Evolutionary conservation across 2,329 filamentous ascomycete species (phyloP), one percentile per base, ranked within the genome.

Genomic region (Colletotrichum sp.): DNA sequence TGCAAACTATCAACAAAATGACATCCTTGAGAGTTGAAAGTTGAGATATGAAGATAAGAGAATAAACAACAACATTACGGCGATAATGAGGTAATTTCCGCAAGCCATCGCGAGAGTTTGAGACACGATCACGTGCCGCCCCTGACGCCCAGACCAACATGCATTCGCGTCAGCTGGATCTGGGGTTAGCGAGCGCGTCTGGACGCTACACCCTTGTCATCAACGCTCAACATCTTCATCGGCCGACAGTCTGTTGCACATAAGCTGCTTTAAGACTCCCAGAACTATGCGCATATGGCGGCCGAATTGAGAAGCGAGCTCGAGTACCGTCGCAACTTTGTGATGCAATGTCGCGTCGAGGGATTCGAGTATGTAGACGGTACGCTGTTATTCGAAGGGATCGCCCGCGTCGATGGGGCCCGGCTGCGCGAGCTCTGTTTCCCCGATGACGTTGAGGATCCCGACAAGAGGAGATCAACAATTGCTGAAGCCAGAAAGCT

Each of bases 391-490:
- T 69, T 26, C 52, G 13, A 59, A 13, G 52, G 67, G 21, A 44
- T 69, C 26, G 15, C 52, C 1, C 52, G 52, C 24, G 55, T 69
- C 18, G 28, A 36, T 21, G 67, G 52, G 7, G 32, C 24, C 24
- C 21, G 67, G 18, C 52, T 69, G 16, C 67, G 52, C 52, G 34
- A 69, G 16, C 30, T 69, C n/a, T 69, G 67, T 28, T 69, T 69
- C 55, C 67, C 67, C 13, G 52, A 69, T 10, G n/a, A 28, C 16
- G 62, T 69, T 21, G 55, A 62, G 10, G 55, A 69, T 18, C 21
- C 32, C 8, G 52, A 60, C 21, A 28, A 52, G 52, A 36, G 67
- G 16, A 16, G 15, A 10, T 15, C 15, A 18, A 32, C 49, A 10
- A 28, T 57, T 13, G 28, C 10, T 2, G 44, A 68, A 36, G 28